Evolutionary conservation across 352 stramenopile genomes (phyloP), one percentile per base, ranked within the genome.

Genomic region (Pythium periplocum): DNA sequence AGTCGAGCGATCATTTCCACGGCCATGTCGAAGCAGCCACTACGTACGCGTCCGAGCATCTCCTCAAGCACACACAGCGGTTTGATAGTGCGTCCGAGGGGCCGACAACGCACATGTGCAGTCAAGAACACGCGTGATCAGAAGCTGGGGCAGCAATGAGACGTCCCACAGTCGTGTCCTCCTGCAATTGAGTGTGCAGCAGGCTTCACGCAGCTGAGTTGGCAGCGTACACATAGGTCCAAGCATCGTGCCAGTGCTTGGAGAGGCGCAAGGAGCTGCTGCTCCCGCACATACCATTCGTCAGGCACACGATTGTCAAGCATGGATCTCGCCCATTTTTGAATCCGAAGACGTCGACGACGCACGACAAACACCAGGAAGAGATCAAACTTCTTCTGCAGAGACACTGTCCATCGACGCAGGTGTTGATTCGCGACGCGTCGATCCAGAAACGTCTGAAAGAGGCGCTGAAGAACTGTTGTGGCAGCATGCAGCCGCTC

Each of bases 191-290:
- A 32, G 49, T 90, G 79, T 6, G 63, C 41, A 4, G 70, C 71
- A 30, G 68, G 59, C 38, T 87, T 73, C 74, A 90, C 76, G 30
- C 83, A 93, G 0, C 83, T 74, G 11, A 90, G 57, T 7, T 71
- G 68, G 10, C 77, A 90, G 0, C 68, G 33, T 2, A 56, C 59
- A 44, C 83, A 93, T 4, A 66, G 59, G 47, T 75, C 70, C 34
- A 83, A 62, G 45, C 83, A 93, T 2, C 83, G 83, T 1, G 61
- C 68, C 7, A 88, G 51, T 31, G 74, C 64, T 41, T 85, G 64
- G 43, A 89, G 73, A 6, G 61, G 54, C 0, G 61, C 67, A 0
- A 86, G 17, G 3, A 66, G 70, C 45, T 85, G 75, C 11, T 76
- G 67, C 51, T 90, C 74, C 0, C 77, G 30, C 2, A 46, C 48